Conservation (phyloP, 805 yeast genomes). For the Kluyveromyces aestuarii region DNA sequence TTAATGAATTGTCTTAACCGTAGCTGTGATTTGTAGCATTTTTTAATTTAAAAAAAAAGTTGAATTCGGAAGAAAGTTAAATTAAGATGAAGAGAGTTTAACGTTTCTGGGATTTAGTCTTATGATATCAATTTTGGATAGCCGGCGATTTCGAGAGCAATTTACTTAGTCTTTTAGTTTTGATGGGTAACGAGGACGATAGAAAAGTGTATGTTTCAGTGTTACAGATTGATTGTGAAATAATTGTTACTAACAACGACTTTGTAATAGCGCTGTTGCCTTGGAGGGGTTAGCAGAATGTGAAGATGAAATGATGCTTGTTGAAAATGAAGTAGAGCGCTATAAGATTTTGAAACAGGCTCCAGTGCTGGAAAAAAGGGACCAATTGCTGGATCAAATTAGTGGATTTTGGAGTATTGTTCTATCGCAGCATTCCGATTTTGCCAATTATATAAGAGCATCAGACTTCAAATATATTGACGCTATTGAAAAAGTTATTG, state of each 20-base stretch:
- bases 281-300: constrained; percentile 44
- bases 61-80: too few relatives aligned
- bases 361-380: constrained; percentile 50
- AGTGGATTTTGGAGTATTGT: constrained; percentile 87
- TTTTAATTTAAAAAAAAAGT: too few relatives aligned
- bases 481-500: constrained; percentile 50
- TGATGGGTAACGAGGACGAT: too few relatives aligned
- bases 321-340: constrained; percentile 51
- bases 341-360: constrained; percentile 44
- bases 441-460: constrained; percentile 67
- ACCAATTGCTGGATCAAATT: constrained; percentile 41
- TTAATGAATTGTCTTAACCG: too few relatives aligned
- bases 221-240: too few relatives aligned
- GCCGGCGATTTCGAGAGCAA: too few relatives aligned
- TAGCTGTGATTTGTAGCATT: too few relatives aligned
- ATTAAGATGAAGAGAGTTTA: too few relatives aligned
- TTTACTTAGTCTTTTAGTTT: too few relatives aligned
- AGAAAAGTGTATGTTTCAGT: too few relatives aligned
- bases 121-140: too few relatives aligned
- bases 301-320: constrained; percentile 48
- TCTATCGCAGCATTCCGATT: constrained; percentile 73
- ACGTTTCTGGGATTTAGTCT: too few relatives aligned
- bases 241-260: neutral
- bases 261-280: constrained; percentile 12
- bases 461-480: constrained; percentile 76